Percentiles rank a stretch among this genome's conserved stretches.
These are phyloP conservation scores for Erodium trifolium DNA, from an alignment of 441 rosid species.

Conservation along the genomic window DNA sequence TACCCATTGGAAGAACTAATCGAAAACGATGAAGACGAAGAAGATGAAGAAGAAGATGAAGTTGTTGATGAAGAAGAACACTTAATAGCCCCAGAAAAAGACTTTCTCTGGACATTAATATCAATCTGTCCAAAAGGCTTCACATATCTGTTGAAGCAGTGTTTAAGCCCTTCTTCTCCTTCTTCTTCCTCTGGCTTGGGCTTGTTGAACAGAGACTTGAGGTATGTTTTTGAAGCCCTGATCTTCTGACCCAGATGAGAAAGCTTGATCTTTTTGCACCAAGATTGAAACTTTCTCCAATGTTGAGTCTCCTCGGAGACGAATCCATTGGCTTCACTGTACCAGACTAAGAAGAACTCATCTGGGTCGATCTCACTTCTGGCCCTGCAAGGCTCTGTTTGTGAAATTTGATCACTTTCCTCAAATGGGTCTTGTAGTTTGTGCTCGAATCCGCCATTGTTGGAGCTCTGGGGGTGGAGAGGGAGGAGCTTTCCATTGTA, in stretches of 20 bases:
- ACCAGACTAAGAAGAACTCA: conserved; percentile 55
- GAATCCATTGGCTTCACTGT: conserved; percentile 12
- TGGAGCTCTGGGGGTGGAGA: conserved; percentile 54
- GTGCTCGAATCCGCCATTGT: not conserved
- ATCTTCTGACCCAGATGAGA: conserved; percentile 50
- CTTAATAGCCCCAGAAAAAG: conserved; percentile 69
- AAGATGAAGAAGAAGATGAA: conserved; percentile 33
- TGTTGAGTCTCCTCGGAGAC: not conserved
- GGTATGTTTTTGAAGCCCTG: conserved; percentile 56
- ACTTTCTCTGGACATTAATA: conserved; percentile 44
- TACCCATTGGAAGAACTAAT: conserved; percentile 46
- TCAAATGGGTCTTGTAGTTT: conserved; percentile 12
- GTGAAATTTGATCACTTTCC: conserved; percentile 36
- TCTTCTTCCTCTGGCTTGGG: too few relatives aligned
- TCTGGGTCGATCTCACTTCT: conserved; percentile 48
- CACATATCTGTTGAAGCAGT: conserved; percentile 21
- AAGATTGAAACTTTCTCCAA: conserved; percentile 25
- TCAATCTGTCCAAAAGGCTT: conserved; percentile 10
- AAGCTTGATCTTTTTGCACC: conserved; percentile 49
- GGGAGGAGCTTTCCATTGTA: conserved; percentile 91
- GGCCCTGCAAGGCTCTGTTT: conserved; percentile 46
- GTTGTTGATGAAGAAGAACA: conserved; percentile 36
- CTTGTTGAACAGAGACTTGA: conserved; percentile 50
- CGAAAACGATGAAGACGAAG: conserved; percentile 23
- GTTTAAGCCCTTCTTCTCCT: too few relatives aligned